A percentile compares a stretch with the other conserved stretches of the same genome.
These are phyloP conservation scores for Backusella tuberculispora DNA, from an alignment of 192 early-diverging fungal species.

Conservation along the genomic window DNA sequence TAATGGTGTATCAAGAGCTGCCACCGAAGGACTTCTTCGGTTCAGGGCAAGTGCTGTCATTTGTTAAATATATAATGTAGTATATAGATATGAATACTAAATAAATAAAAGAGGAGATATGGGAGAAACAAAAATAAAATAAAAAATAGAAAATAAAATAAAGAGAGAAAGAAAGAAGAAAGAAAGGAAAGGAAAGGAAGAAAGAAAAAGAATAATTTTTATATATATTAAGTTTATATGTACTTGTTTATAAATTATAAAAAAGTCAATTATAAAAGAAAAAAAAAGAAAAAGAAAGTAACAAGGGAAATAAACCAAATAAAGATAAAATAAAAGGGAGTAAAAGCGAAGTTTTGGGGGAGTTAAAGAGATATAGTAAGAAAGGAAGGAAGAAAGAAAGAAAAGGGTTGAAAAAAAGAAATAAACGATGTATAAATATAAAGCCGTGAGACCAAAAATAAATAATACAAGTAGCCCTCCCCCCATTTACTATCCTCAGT, in stretches of 20 bases:
- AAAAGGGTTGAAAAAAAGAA: not conserved
- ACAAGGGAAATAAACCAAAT: not conserved
- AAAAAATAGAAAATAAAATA: constrained; percentile 28
- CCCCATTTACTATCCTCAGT: constrained; percentile 2
- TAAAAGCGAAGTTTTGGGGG: not conserved
- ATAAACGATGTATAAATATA: not conserved
- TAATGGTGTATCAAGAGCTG: constrained; percentile 19
- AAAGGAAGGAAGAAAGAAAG: not conserved
- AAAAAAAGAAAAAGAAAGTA: not conserved
- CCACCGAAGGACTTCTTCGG: constrained; percentile 35
- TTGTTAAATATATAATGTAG: constrained; percentile 20
- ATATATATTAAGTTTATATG: constrained; percentile 3
- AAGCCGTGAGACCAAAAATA: constrained; percentile 2
- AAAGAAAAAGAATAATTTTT: constrained; percentile 18
- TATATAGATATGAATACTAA: not conserved
- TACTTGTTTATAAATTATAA: not conserved
- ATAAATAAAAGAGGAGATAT: not conserved
- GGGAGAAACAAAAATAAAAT: constrained; percentile 29
- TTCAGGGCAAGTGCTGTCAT: constrained; percentile 14
- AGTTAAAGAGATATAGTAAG: not conserved
- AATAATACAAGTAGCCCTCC: not conserved
- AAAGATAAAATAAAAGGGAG: not conserved
- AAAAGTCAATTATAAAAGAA: not conserved
- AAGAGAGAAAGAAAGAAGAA: not conserved
- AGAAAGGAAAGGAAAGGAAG: not conserved